Evolutionary conservation across 257 asterid genomes (phyloP).

Genomic region (Solanum bulbocastanum): DNA sequence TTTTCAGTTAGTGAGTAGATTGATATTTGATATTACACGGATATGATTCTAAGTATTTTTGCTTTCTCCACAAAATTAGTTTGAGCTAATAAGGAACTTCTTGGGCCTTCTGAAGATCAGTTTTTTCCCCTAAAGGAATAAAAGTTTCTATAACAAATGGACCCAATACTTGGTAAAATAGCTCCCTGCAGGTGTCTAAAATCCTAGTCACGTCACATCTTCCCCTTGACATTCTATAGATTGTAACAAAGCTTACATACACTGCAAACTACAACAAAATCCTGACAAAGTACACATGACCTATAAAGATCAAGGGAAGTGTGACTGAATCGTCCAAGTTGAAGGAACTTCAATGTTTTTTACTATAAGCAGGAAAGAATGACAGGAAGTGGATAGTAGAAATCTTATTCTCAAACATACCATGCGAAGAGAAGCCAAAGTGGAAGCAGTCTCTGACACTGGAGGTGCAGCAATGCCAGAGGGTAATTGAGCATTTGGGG

Average conservation of each 20-base stretch:
- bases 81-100: neutral
- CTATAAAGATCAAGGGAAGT: neutral
- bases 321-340: neutral
- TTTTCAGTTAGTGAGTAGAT: slow-evolving; percentile 4
- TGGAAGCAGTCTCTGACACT: slow-evolving; percentile 66
- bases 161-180: neutral
- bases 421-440: slow-evolving; percentile 75
- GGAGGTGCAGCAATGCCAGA: slow-evolving; percentile 31
- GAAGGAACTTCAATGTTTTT: neutral
- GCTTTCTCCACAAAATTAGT: neutral
- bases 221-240: neutral
- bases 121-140: neutral
- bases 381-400: neutral
- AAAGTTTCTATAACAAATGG: neutral
- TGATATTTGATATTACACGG: neutral
- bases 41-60: neutral
- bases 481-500: slow-evolving; percentile 46
- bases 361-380: neutral
- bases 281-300: neutral
- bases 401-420: slow-evolving; percentile 29
- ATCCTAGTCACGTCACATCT: neutral
- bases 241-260: neutral
- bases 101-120: neutral
- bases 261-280: neutral
- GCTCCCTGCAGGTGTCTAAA: neutral